A percentile compares a stretch with the other conserved stretches of the same genome.
Conservation (phyloP, 2,329 filamentous ascomycete species). For the Penicillium sp. region DNA sequence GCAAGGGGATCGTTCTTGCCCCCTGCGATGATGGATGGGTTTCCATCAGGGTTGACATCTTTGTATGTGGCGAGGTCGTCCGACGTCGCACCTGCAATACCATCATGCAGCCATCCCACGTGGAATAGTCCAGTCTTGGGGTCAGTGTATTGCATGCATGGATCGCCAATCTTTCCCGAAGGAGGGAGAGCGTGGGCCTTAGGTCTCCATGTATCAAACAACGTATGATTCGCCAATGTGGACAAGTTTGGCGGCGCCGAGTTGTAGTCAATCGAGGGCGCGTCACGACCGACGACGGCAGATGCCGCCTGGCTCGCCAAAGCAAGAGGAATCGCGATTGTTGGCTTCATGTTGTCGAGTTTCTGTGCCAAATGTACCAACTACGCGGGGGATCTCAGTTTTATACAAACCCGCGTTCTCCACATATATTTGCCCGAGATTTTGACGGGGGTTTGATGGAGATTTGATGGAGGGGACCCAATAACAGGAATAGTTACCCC, state of each 20-base stretch:
- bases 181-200: constrained; percentile 19
- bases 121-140: constrained; percentile 21
- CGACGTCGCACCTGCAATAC: constrained; percentile 17
- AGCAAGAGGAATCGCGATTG: neutral
- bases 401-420: neutral
- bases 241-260: constrained; percentile 17
- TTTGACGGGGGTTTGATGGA: neutral
- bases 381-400: neutral
- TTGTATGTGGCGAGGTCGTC: constrained; percentile 18
- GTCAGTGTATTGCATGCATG: constrained; percentile 21
- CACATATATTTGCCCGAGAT: constrained; percentile 1
- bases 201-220: constrained; percentile 24
- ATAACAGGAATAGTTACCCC: neutral
- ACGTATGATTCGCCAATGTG: constrained; percentile 13
- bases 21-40: constrained; percentile 14
- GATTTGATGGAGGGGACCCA: neutral
- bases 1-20: constrained; percentile 20
- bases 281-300: neutral
- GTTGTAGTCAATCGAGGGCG: constrained; percentile 6
- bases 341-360: constrained; percentile 1
- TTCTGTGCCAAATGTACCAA: neutral
- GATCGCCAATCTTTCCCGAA: constrained; percentile 19
- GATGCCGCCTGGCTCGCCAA: neutral
- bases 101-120: constrained; percentile 21
- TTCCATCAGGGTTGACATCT: constrained; percentile 16